Evolutionary conservation across 164 flowering plant species (phyloP), one percentile per base, ranked within the genome.

Genomic region (Vitis rupestris): DNA sequence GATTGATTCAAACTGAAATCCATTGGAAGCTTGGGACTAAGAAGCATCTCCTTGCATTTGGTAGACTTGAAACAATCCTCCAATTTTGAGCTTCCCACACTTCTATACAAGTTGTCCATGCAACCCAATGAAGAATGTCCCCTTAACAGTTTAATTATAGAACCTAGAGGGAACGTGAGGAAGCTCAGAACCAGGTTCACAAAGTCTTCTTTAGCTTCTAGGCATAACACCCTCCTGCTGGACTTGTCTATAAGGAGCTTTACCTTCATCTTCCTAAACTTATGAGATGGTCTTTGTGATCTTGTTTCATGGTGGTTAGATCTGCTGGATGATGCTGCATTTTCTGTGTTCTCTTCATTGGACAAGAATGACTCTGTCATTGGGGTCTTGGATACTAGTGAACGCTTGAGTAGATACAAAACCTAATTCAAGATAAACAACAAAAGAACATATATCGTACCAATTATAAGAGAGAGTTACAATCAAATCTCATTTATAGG

Each of bases 21-120:
- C 4, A 51, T 29, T 0, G 75, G 57, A 9, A 79, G 64, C 63
- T 72, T 65, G 16, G 79, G 76, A 50, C 19, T 44, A 13, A 70
- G 30, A 6, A 79, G 65, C 17, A 48, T 29, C 19, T 29, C 67
- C 23, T 64, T 70, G 14, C 17, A n/a, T 4, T 70, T 44, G 19
- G 62, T 51, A 13, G 76, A 64, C 9, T 47, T 65, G 19, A 70
- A n/a, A 23, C 65, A 51, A 8, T 13, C 2, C 19, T 47, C 47
- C 8, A 8, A 10, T 19, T 67, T 60, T n/a, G 58, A 57, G 10
- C 50, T 44, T 14, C 50, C 61, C 3, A 73, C 57, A 49, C 76
- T 75, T 15, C 13, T 65, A 60, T 70, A 67, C 10, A 78, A 50
- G 44, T 78, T 59, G 53, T 61, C 62, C 8, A 78, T 23, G 37